A percentile compares a stretch with the other conserved stretches of the same genome.
Conservation (phyloP, 2,329 filamentous ascomycete species). For the Stachybotrys echinatus region DNA sequence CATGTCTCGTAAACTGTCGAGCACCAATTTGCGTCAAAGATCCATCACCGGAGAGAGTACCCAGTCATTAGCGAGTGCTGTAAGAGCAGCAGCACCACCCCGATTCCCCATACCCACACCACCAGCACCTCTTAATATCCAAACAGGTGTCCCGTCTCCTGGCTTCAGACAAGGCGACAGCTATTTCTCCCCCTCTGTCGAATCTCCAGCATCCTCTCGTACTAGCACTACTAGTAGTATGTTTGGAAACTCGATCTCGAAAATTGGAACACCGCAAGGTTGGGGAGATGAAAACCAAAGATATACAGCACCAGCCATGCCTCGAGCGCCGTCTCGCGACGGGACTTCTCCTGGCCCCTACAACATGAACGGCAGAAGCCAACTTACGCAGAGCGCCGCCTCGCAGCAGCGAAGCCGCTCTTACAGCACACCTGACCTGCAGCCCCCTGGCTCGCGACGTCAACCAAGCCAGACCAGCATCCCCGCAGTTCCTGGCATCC, state of each 20-base stretch:
- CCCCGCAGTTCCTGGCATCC: conserved; percentile 72
- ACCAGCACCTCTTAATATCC: conserved; percentile 60
- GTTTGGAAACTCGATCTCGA: conserved; percentile 67
- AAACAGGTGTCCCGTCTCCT: conserved; percentile 54
- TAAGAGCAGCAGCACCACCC: conserved; percentile 55
- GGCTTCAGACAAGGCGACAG: conserved; percentile 64
- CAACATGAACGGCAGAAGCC: conserved; percentile 56
- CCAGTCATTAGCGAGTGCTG: conserved; percentile 51
- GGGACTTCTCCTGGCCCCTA: conserved; percentile 63
- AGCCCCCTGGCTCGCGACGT: conserved; percentile 56
- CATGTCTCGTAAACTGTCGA: conserved; percentile 51
- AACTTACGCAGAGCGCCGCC: conserved; percentile 48
- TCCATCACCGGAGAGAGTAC: conserved; percentile 70
- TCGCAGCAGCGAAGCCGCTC: conserved; percentile 75
- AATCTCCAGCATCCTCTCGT: conserved; percentile 72
- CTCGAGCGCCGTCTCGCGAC: conserved; percentile 74
- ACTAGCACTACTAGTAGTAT: conserved; percentile 72
- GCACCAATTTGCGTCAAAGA: conserved; percentile 66
- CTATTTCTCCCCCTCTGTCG: conserved; percentile 85
- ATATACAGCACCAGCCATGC: conserved; percentile 84
- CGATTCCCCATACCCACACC: conserved; percentile 64
- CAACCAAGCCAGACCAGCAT: conserved; percentile 52
- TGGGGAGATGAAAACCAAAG: conserved; percentile 76
- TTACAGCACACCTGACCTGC: conserved; percentile 93
- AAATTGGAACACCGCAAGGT: conserved; percentile 59